Evolutionary conservation across 225 moss, liverwort and hornwort species (phyloP), one percentile per base, ranked within the genome.

Genomic region (Thuidium tamariscinum): DNA sequence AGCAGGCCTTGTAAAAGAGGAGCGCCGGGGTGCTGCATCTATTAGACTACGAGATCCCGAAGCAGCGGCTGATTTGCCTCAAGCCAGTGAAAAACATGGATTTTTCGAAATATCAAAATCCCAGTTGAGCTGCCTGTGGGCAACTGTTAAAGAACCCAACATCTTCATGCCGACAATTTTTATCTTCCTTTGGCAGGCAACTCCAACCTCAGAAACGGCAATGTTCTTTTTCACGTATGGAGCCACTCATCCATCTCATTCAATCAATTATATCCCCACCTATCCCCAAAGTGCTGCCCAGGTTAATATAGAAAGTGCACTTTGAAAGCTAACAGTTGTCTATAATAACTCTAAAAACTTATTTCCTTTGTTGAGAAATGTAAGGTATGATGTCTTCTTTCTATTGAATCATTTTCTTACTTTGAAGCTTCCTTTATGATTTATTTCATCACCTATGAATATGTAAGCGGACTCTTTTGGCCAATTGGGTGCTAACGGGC

Each of bases 161-260:
- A 99, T 99, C 82, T 92, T 96, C 41, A 88, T 97, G 90, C 98
- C 98, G 36, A 99, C 98, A 46, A 32, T 97, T 44, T 99, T 99
- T 77, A 99, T 99, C 86, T 96, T 97, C 88, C 86, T 99, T 66
- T 99, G 97, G 98, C 98, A 99, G 91, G 90, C 98, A 76, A 93
- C 97, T 83, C 98, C 98, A 74, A 91, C 93, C 25, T 97, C 98
- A 64, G 98, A 99, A 42, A 95, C 96, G 59, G 98, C 98, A 69
- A 95, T 96, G 97, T 97, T 99, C 84, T 99, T 95, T 86, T 99
- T 99, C 92, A 94, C 91, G 95, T 97, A 92, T 68, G 95, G 56
- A 61, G 67, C 39, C 30, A 63, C 62, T 68, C 48, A 57, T 77
- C 46, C 44, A 42, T 59, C 23, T 57, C 19, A 27, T 29, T 64